These are phyloP conservation scores for Skeletonema tropicum DNA, from an alignment of 108 stramenopile genomes.

Conservation along the genomic window DNA sequence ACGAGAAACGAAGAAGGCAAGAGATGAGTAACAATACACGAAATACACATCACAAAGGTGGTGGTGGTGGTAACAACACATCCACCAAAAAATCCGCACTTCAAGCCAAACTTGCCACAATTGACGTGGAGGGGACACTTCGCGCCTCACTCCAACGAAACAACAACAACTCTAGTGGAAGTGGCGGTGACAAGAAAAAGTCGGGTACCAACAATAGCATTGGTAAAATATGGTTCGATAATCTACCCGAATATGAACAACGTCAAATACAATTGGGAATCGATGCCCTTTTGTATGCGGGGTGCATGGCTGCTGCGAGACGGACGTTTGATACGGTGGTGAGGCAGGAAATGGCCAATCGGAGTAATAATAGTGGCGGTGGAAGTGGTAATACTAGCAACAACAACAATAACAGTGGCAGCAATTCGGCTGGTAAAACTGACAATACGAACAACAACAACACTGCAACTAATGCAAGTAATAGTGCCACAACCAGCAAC, in stretches of 20 bases:
- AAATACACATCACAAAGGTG: no score
- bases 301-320: conserved; percentile 71
- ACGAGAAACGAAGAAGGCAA: neutral
- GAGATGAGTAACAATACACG: neutral
- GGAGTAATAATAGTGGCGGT: neutral
- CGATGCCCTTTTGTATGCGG: conserved; percentile 64
- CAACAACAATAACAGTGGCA: neutral
- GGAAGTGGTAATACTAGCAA: neutral
- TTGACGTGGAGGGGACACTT: conserved; percentile 45
- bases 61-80: no score
- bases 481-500: neutral
- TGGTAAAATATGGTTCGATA: conserved; percentile 55
- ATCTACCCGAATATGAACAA: conserved; percentile 41
- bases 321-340: conserved; percentile 65
- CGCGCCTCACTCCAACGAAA: conserved; percentile 38
- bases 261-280: conserved; percentile 61
- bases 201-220: neutral
- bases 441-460: neutral
- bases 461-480: neutral
- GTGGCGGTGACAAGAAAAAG: neutral
- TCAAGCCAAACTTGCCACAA: conserved; percentile 13
- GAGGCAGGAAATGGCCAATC: conserved; percentile 50
- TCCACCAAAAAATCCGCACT: neutral
- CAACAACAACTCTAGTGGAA: neutral
- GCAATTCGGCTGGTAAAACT: neutral